Conservation (phyloP, 2,329 filamentous ascomycete species). For the Calcarisporium arbuscula region DNA sequence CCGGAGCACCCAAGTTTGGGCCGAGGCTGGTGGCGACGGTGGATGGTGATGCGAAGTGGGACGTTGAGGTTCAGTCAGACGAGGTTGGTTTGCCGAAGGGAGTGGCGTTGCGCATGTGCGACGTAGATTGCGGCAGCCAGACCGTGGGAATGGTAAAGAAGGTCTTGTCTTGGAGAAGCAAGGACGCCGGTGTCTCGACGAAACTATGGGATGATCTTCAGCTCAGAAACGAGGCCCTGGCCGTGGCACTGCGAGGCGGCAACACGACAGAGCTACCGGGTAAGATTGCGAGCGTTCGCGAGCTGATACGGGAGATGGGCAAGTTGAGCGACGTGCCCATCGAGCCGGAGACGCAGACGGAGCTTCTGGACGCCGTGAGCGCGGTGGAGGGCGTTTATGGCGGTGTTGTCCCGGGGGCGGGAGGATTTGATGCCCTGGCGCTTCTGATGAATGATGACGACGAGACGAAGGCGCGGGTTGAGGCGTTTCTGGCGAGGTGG, state of each 20-base stretch:
- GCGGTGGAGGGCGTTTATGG: slow-evolving; percentile 73
- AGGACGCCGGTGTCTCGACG: slow-evolving; percentile 57
- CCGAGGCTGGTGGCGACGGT: slow-evolving; percentile 59
- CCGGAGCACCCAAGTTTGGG: slow-evolving; percentile 61
- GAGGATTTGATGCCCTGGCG: slow-evolving; percentile 85
- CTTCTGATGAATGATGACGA: slow-evolving; percentile 70
- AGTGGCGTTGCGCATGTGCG: slow-evolving; percentile 81
- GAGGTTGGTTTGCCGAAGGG: slow-evolving; percentile 65
- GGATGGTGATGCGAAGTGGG: slow-evolving; percentile 62
- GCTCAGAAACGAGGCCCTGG: slow-evolving; percentile 64
- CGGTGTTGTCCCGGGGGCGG: slow-evolving; percentile 89
- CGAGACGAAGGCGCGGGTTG: slow-evolving; percentile 54
- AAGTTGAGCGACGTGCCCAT: slow-evolving; percentile 70
- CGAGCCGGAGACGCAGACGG: slow-evolving; percentile 80
- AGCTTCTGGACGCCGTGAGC: slow-evolving; percentile 71
- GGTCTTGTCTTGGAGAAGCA: slow-evolving; percentile 73
- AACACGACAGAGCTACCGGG: slow-evolving; percentile 34
- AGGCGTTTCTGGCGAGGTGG: slow-evolving; percentile 61
- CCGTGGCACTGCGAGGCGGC: slow-evolving; percentile 51
- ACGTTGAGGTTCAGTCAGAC: slow-evolving; percentile 67
- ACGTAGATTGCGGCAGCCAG: slow-evolving; percentile 89
- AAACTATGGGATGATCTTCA: slow-evolving; percentile 72
- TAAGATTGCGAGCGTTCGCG: slow-evolving; percentile 47
- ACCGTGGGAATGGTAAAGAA: slow-evolving; percentile 95
- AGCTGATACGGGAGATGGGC: slow-evolving; percentile 72